Base-by-base conservation (phyloP, 495 filamentous ascomycete genomes). In the Penicillium tannophilum region DNA sequence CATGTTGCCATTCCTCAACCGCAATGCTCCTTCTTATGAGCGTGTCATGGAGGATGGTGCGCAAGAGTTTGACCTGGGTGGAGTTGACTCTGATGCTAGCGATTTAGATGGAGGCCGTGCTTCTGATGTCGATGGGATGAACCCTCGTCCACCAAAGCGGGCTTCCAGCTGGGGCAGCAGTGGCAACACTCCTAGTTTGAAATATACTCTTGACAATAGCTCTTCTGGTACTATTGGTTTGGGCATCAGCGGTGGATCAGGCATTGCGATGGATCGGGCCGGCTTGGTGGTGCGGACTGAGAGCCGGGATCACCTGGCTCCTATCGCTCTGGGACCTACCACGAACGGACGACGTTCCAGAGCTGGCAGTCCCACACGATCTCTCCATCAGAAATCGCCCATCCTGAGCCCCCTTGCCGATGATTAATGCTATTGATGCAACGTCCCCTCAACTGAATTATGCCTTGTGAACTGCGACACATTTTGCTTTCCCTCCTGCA, bases 1-100 rank as follows among this genome's bases (percentile, higher is more conserved):
- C 26, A 78, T 85, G 54, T 42, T 79, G 2, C 75, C 83, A 3
- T 76, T 90, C 55, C 79, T 89, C 5, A 73, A 76, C 23, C 63
- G 82, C 16, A 74, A 79, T 23, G 73, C 73, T 24, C 86, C 91
- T 51, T 82, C 83, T 9, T 97, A 97, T 63, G 92, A 97, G 70
- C 86, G 91, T 17, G 88, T 97, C 12, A 73, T 96, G 50, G 92
- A 97, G 71, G 88, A 91, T 58, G 93, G 89, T 11, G 65, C 80
- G 36, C 66, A 71, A 33, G 85, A 88, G 11, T 90, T 92, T 59
- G 92, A 96, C 67, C 79, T 95, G 5, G 83, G 81, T 17, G 83
- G 82, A 17, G 76, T 79, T 43, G 88, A 86, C 19, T 85, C 82
- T 1, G 84, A 86, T 24, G 76, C 76, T 36, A 80, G 79, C 26